phyloP scores from a whole-genome alignment of 1,139 yeast genomes.

The Zhuliangozyma blackwelliae region DNA sequence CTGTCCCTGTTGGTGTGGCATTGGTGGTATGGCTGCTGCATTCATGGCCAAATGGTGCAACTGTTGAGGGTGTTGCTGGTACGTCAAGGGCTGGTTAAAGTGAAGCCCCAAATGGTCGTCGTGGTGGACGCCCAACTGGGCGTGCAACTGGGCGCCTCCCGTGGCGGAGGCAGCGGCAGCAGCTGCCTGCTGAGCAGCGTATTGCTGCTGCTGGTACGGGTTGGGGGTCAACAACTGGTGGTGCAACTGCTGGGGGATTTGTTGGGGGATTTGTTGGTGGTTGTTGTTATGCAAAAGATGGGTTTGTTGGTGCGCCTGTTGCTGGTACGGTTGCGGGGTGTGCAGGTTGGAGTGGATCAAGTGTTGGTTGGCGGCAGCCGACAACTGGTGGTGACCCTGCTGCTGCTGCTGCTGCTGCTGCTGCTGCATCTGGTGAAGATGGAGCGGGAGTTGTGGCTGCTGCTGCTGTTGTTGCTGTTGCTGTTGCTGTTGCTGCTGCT shows the following conservation, averaged over 20 bases:
- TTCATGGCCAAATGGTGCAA: constrained; percentile 12
- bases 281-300: constrained; percentile 15
- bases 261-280: constrained; percentile 13
- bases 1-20: constrained; percentile 5
- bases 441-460: constrained; percentile 6
- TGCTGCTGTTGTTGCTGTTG: constrained; percentile 7
- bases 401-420: constrained; percentile 15
- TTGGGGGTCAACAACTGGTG: constrained; percentile 9
- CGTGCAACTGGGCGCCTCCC: constrained; percentile 10
- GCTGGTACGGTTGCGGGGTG: constrained; percentile 10
- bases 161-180: constrained; percentile 11
- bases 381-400: constrained; percentile 8
- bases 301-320: constrained; percentile 11
- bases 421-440: constrained; percentile 11
- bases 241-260: constrained; percentile 3
- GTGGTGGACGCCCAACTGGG: constrained; percentile 10
- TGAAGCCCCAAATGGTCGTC: constrained; percentile 20
- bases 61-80: constrained; percentile 12
- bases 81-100: constrained; percentile 17
- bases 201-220: constrained; percentile 10
- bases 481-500: constrained; percentile 1
- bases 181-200: constrained; percentile 5
- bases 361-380: constrained; percentile 2
- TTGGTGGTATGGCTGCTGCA: constrained; percentile 4
- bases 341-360: constrained; percentile 6